These are phyloP conservation scores for Hordeum marinum DNA, from an alignment of 176 grass and related monocot genomes.

Conservation along the genomic window DNA sequence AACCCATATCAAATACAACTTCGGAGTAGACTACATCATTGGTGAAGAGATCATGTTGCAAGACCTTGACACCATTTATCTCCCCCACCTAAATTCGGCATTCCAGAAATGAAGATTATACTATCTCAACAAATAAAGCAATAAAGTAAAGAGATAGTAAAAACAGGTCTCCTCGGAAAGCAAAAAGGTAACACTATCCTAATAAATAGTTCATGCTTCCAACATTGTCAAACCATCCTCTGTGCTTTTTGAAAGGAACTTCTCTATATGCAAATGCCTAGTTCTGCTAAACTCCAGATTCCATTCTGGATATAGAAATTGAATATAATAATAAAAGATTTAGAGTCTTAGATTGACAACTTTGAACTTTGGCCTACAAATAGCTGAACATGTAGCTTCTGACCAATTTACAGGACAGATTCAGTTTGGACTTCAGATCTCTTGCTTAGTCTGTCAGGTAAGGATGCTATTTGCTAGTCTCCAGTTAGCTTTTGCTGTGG, in stretches of 20 bases:
- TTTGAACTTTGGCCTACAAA: background rate
- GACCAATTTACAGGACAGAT: background rate
- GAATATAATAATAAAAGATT: background rate
- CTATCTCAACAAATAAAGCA: constrained; percentile 8
- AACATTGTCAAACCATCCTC: background rate
- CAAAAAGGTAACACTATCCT: background rate
- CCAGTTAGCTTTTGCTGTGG: constrained; percentile 6
- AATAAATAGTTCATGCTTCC: background rate
- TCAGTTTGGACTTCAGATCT: background rate
- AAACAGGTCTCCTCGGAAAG: constrained; percentile 3
- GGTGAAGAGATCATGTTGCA: constrained; percentile 98
- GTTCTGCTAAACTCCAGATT: background rate
- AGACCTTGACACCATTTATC: constrained; percentile 87
- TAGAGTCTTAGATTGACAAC: background rate
- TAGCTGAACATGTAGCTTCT: background rate
- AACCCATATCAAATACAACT: constrained; percentile 94
- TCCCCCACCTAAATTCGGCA: constrained; percentile 62
- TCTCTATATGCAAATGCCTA: background rate
- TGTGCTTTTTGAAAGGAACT: background rate
- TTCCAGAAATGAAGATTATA: constrained; percentile 1
- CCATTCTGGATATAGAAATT: background rate
- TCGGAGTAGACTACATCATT: constrained; percentile 93
- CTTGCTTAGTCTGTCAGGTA: background rate
- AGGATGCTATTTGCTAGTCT: constrained; percentile 5
- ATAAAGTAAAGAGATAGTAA: background rate